Base-by-base conservation (phyloP, 2,329 filamentous ascomycete genomes). In the Penicillium aurantiogriseum region DNA sequence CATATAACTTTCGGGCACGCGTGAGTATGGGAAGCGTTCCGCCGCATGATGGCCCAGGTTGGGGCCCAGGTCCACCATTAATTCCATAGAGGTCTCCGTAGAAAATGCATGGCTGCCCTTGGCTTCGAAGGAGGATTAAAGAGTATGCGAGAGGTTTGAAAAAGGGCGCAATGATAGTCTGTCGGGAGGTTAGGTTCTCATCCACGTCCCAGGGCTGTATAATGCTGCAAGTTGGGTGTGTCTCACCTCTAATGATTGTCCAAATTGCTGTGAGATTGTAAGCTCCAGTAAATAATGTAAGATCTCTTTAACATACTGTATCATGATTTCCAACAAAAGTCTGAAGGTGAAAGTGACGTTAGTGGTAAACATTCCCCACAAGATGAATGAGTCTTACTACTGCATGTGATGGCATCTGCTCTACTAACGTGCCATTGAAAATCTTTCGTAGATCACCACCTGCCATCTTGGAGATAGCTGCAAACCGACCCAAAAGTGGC, bases 321-420 rank as follows among this genome's bases (percentile, higher is more conserved):
- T 91, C 88, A 74, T 90, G 88, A 71, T 89, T 90, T 73, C 85
- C 85, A 1, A 90, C 86, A 5, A 90, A 80, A 0, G 87, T 90
- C 73, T 83, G 44, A 2, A 13, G n/a, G 17, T 36, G 8, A n/a
- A 25, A 39, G 15, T 31, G 21, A 33, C 5, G 17, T 61, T 39
- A 64, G 58, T 9, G 48, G 46, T 6, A n/a, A 19, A 5, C 19
- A 27, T 8, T 49, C 9, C 10, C 17, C 15, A 23, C 8, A 23
- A 31, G 8, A 42, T 27, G 44, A 51, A 39, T 13, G 11, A 36
- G 40, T 69, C 81, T 74, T 72, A 83, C 82, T 49, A 88, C 83
- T 19, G 85, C 82, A 66, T 83, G 81, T 2, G 78, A 70, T 0
- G 85, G 85, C 47, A 77, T 76, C 17, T 70, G 69, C 31, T 81